Percentiles rank a stretch among this genome's conserved stretches.
Evolutionary conservation across 2,329 filamentous ascomycete genomes (phyloP).

Genomic region (Penicillium sp.): DNA sequence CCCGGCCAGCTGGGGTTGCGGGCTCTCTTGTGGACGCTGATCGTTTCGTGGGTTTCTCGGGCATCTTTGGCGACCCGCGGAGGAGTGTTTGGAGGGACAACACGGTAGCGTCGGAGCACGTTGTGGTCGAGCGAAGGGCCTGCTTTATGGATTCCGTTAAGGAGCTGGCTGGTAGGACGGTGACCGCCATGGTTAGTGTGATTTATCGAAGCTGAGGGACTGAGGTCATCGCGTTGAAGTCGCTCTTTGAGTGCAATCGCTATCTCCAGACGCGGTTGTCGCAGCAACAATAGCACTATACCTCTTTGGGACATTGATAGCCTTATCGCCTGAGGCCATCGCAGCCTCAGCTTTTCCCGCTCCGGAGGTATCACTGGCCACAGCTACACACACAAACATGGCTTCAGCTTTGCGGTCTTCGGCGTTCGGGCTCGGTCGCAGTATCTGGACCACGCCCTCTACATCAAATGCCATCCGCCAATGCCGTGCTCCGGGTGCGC

Average conservation of each 20-base stretch:
- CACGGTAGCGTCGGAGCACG: slow-evolving; percentile 52
- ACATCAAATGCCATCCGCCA: slow-evolving; percentile 4
- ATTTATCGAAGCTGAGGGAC: slow-evolving; percentile 15
- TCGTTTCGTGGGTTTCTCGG: slow-evolving; percentile 27
- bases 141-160: slow-evolving; percentile 53
- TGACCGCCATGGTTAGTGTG: slow-evolving; percentile 32
- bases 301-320: slow-evolving; percentile 13
- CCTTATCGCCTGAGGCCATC: slow-evolving; percentile 16
- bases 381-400: slow-evolving; percentile 12
- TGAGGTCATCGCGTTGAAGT: slow-evolving; percentile 17
- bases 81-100: slow-evolving; percentile 43
- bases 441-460: slow-evolving; percentile 2
- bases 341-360: slow-evolving; percentile 11
- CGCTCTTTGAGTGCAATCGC: slow-evolving; percentile 23
- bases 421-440: slow-evolving; percentile 13
- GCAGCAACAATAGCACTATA: slow-evolving; percentile 31
- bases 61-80: slow-evolving; percentile 27
- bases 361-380: neutral
- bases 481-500: slow-evolving; percentile 5
- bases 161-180: slow-evolving; percentile 33
- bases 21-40: slow-evolving; percentile 28
- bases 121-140: slow-evolving; percentile 56
- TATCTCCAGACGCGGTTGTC: slow-evolving; percentile 33
- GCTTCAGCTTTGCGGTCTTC: slow-evolving; percentile 20
- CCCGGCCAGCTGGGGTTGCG: slow-evolving; percentile 21